Evolutionary conservation across 2,329 filamentous ascomycete species (phyloP).

Genomic region (Aspergillaceae sp.): DNA sequence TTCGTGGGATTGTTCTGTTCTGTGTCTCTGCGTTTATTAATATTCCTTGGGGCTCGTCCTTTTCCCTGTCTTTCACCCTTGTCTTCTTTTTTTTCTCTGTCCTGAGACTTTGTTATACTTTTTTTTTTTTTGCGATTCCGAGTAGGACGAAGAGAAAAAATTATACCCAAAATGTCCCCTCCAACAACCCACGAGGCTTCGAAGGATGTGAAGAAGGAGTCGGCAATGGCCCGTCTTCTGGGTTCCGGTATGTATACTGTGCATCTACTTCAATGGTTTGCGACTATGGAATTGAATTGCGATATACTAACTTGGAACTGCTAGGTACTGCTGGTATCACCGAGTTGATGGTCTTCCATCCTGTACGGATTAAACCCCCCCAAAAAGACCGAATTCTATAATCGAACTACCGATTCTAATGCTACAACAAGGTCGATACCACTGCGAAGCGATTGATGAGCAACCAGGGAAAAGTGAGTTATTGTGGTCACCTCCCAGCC

Average conservation of each 20-base stretch:
- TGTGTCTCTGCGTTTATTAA: not conserved
- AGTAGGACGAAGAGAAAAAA: not conserved
- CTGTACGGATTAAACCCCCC: conserved; percentile 45
- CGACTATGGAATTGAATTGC: conserved; percentile 5
- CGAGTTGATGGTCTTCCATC: conserved; percentile 87
- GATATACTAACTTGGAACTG: conserved; percentile 6
- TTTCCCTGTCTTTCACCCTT: not conserved
- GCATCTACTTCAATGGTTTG: not conserved
- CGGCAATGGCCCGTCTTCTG: conserved; percentile 74
- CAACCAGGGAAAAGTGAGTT: conserved; percentile 68
- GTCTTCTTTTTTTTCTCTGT: not conserved
- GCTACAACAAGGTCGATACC: conserved; percentile 67
- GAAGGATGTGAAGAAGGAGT: conserved; percentile 71
- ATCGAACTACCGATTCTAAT: conserved; percentile 13
- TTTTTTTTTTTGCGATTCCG: not conserved
- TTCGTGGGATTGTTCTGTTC: not conserved
- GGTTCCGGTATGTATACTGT: conserved; percentile 64
- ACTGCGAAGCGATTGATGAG: conserved; percentile 99
- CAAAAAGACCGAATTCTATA: not conserved
- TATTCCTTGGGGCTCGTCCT: not conserved
- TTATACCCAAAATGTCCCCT: conserved; percentile 48
- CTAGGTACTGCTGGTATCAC: conserved; percentile 85
- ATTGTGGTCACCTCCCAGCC: not conserved
- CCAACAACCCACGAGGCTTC: conserved; percentile 33
- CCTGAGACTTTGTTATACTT: not conserved